Conservation (phyloP, 2,329 filamentous ascomycete species). For the Ceratocystis colombiana region DNA sequence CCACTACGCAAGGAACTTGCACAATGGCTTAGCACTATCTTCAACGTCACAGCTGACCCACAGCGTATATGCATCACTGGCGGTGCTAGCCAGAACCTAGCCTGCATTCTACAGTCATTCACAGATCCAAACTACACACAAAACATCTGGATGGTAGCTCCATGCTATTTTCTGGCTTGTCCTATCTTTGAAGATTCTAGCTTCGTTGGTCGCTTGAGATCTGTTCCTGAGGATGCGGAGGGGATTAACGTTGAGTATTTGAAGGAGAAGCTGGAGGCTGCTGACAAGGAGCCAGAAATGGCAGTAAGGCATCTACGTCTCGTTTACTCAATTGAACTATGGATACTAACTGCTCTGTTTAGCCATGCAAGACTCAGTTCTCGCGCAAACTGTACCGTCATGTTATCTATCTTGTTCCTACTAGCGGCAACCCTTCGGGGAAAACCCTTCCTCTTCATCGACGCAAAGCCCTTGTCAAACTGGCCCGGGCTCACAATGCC, state of each 20-base stretch:
- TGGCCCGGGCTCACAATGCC: slow-evolving; percentile 70
- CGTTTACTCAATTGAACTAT: too few relatives aligned
- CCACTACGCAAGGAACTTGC: slow-evolving; percentile 61
- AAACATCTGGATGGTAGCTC: slow-evolving; percentile 69
- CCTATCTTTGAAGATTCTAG: slow-evolving; percentile 76
- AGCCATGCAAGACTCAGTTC: slow-evolving; percentile 45
- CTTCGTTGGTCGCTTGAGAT: slow-evolving; percentile 55
- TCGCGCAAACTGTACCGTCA: slow-evolving; percentile 73
- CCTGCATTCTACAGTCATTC: slow-evolving; percentile 66
- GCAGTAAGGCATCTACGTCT: slow-evolving; percentile 6
- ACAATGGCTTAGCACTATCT: slow-evolving; percentile 48
- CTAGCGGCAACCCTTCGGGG: slow-evolving; percentile 79
- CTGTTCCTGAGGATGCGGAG: slow-evolving; percentile 65
- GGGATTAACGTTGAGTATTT: slow-evolving; percentile 57
- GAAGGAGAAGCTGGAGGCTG: slow-evolving; percentile 30
- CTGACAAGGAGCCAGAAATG: slow-evolving; percentile 28
- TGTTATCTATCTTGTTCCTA: slow-evolving; percentile 78
- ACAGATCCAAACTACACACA: slow-evolving; percentile 67
- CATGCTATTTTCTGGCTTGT: slow-evolving; percentile 75
- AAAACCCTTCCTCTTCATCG: slow-evolving; percentile 65
- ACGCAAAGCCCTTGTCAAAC: slow-evolving; percentile 57
- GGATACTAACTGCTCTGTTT: not conserved
- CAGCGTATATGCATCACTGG: slow-evolving; percentile 70
- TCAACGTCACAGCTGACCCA: slow-evolving; percentile 32
- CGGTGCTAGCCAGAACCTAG: slow-evolving; percentile 74